Evolutionary conservation across 108 stramenopile genomes (phyloP).

Genomic region (Epithemia pelagica): DNA sequence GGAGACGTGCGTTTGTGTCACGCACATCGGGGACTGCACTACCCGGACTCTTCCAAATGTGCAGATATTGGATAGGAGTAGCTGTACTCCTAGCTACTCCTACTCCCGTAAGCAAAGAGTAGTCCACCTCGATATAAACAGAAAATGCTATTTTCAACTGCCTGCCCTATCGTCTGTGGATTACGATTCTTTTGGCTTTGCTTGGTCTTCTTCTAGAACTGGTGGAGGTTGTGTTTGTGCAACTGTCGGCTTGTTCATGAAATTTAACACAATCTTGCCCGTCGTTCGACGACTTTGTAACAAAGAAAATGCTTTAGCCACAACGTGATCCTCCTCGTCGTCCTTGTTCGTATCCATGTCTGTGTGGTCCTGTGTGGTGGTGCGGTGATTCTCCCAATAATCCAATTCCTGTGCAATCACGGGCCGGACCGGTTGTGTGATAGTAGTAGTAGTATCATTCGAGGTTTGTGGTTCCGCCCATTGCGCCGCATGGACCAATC

Average conservation of each 20-base stretch:
- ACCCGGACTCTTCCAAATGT: no score
- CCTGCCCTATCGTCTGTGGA: no score
- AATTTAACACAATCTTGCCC: neutral
- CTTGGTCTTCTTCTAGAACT: no score
- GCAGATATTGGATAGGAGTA: no score
- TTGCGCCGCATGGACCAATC: slow-evolving; percentile 1
- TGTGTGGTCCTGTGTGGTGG: neutral
- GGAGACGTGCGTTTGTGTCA: no score
- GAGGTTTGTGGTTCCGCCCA: neutral
- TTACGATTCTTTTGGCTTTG: no score
- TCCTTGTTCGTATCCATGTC: neutral
- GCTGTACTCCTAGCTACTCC: no score
- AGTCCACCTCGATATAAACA: no score
- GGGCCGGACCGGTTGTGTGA: neutral
- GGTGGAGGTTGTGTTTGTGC: no score
- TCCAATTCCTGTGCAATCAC: neutral
- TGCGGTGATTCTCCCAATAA: neutral
- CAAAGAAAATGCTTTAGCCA: neutral
- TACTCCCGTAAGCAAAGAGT: no score
- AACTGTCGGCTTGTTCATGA: neutral
- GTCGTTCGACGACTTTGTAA: neutral
- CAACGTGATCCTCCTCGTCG: neutral
- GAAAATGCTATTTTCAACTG: no score
- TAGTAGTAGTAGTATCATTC: neutral
- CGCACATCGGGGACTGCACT: no score